Evolutionary conservation across 148 eudicot genomes (phyloP), one percentile per base, ranked within the genome.

Genomic region (Rhododendron ferrugineum): DNA sequence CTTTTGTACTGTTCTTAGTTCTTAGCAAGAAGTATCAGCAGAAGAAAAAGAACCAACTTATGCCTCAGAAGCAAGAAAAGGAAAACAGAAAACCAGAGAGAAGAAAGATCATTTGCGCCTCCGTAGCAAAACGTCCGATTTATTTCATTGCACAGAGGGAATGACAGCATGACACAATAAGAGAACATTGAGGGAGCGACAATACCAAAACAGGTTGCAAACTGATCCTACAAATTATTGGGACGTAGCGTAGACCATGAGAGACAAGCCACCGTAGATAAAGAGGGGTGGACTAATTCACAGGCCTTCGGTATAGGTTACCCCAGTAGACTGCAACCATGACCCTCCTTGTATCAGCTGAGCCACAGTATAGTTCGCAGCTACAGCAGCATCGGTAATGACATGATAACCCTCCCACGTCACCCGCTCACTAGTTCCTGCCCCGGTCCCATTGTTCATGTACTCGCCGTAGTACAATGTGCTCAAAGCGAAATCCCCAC

Each of bases 401-500:
- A 90, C 89, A 62, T 82, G 92, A 66, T 87, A 90, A 58, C 92
- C 92, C 15, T 86, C 26, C 92, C 92, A 90, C 2, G 62, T 70
- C 14, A 90, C 92, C 15, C 92, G 84, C 32, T 82, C 66, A 26
- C 85, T 62, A 13, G 88, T 87, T 15, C 92, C 92, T 0, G 92
- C 89, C 11, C 92, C 92, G 0, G 89, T 83, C 40, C 92, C 92
- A 5, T 44, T 64, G 84, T 90, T 90, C 87, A 85, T 37, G 77
- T 90, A 90, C 84, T 90, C 92, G n/a, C 92, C 92, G 40, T 88
- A 90, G 34, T 90, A 87, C 88, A 90, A 84, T 0, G 89, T 90
- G 28, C 84, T 87, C 74, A 87, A 22, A 32, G 84, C 88, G 14
- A 84, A 85, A 77, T 87, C 88, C 4, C 89, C 91, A 11, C 10